Conservation (phyloP, 2,329 filamentous ascomycete genomes). For the Neonectria coccinea region DNA sequence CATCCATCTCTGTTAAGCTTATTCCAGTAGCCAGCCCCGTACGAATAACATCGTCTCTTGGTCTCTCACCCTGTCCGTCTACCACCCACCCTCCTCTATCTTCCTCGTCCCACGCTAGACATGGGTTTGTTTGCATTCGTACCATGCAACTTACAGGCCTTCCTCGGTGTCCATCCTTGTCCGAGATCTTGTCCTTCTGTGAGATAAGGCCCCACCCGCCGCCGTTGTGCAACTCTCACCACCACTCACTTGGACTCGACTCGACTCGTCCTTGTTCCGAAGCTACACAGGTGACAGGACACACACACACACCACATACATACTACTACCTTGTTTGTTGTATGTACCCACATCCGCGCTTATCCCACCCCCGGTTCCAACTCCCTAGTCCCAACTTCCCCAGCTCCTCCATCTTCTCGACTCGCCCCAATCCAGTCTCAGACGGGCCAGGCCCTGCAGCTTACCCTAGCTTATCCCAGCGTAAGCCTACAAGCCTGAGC, state of each 20-base stretch:
- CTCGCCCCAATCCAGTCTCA: neutral
- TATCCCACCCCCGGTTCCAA: slow-evolving; percentile 3
- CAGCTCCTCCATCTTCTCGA: neutral
- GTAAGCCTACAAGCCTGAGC: neutral
- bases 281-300: neutral
- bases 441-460: neutral
- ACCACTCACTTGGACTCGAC: neutral
- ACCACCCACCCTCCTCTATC: slow-evolving; percentile 3
- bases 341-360: neutral
- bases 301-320: too few species aligned
- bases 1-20: neutral
- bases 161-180: slow-evolving; percentile 10
- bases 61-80: too few species aligned
- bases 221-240: neutral
- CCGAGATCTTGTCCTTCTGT: slow-evolving; percentile 7
- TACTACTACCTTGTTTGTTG: too few species aligned
- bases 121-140: slow-evolving; percentile 2
- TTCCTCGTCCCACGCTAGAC: slow-evolving; percentile 2
- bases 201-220: slow-evolving; percentile 3
- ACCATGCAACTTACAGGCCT: neutral
- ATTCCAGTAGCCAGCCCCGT: too few species aligned
- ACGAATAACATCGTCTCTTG: neutral
- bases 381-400: neutral
- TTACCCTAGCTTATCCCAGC: neutral
- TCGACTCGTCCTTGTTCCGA: neutral